phyloP scores from a whole-genome alignment of 2,329 filamentous ascomycete species.

The Bretziella fagacearum region DNA sequence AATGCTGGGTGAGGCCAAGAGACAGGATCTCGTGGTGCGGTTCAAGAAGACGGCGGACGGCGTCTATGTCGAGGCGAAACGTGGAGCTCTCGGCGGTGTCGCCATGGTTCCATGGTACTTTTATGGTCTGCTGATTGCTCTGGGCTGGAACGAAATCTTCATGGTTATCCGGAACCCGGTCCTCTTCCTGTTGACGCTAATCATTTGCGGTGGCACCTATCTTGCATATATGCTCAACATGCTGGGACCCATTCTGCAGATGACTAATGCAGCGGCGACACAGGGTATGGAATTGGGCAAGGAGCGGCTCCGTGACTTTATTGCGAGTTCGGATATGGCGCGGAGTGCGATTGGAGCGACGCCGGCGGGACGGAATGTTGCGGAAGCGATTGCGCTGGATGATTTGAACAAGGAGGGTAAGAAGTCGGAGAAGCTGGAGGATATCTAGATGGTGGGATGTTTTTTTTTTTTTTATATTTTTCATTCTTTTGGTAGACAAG shows the following conservation, averaged over 20 bases:
- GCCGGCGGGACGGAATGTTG: constrained; percentile 23
- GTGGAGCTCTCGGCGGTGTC: constrained; percentile 87
- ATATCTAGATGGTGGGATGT: constrained; percentile 26
- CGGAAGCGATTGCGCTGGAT: constrained; percentile 35
- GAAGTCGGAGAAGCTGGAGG: constrained; percentile 37
- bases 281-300: constrained; percentile 88
- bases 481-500: not conserved
- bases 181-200: constrained; percentile 75
- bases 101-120: constrained; percentile 91
- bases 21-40: constrained; percentile 76
- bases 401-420: constrained; percentile 43
- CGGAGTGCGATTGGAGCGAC: constrained; percentile 69
- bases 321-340: constrained; percentile 73
- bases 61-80: constrained; percentile 94
- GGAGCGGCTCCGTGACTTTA: constrained; percentile 74
- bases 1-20: constrained; percentile 75
- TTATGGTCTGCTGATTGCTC: constrained; percentile 69
- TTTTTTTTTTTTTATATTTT: not conserved
- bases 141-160: constrained; percentile 98
- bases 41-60: constrained; percentile 99
- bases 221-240: constrained; percentile 87
- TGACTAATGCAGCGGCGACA: constrained; percentile 72
- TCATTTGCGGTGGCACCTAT: constrained; percentile 62
- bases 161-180: constrained; percentile 86
- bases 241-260: constrained; percentile 88